These are phyloP conservation scores for Boletus pseudopeckii DNA, from an alignment of 768 basidiomycete species.

Conservation along the genomic window DNA sequence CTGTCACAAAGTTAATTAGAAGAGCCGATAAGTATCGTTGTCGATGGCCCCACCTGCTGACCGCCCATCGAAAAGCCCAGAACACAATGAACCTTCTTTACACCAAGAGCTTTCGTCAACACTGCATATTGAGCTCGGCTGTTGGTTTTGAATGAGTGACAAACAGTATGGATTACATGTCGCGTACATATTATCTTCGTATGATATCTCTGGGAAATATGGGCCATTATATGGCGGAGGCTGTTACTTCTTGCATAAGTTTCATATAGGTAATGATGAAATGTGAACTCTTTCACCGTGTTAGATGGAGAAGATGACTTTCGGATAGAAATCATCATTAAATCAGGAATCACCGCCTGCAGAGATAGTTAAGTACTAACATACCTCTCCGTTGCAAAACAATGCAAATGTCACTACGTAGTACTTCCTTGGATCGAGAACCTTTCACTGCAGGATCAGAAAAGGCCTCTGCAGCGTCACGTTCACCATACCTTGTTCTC, in stretches of 20 bases:
- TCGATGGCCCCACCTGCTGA: slow-evolving; percentile 36
- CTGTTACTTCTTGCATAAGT: slow-evolving; percentile 28
- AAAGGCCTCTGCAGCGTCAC: background rate
- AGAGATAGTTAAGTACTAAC: slow-evolving; percentile 4
- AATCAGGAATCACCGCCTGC: background rate
- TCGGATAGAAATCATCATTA: background rate
- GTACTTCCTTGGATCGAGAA: slow-evolving; percentile 49
- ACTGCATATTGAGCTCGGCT: slow-evolving; percentile 57
- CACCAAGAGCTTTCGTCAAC: slow-evolving; percentile 43
- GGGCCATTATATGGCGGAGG: slow-evolving; percentile 55
- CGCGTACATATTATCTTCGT: slow-evolving; percentile 54
- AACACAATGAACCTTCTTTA: slow-evolving; percentile 43
- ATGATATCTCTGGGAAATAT: slow-evolving; percentile 54
- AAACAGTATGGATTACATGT: background rate
- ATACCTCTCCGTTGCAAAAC: slow-evolving; percentile 58
- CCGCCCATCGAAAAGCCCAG: slow-evolving; percentile 61
- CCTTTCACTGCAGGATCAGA: slow-evolving; percentile 27
- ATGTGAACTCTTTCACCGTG: slow-evolving; percentile 37
- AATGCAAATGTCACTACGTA: slow-evolving; percentile 55
- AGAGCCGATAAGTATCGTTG: background rate
- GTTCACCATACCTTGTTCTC: slow-evolving; percentile 41
- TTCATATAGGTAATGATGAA: background rate
- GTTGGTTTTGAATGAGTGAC: background rate
- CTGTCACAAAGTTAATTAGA: slow-evolving; percentile 22
- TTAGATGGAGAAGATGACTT: slow-evolving; percentile 61